These are phyloP conservation scores for Lotus japonicus DNA, from an alignment of 306 rosid species.

Conservation along the genomic window DNA sequence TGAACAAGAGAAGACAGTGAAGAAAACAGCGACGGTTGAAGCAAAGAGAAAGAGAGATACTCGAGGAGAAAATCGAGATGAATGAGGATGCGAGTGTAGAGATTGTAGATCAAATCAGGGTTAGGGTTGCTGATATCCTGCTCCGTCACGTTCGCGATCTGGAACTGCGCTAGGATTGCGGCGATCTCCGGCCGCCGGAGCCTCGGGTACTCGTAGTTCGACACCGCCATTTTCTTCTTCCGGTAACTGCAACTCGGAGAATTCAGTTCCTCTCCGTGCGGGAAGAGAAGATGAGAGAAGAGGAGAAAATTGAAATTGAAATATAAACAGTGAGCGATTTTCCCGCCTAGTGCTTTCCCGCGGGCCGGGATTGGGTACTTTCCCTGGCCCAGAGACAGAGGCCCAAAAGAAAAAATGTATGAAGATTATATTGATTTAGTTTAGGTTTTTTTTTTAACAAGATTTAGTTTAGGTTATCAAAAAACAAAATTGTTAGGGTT, in stretches of 20 bases:
- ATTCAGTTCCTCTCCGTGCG: not conserved
- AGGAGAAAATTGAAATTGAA: not conserved
- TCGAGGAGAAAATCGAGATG: slow-evolving; percentile 38
- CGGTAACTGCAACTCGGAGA: not conserved
- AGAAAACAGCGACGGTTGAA: not conserved
- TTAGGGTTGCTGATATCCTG: slow-evolving; percentile 47
- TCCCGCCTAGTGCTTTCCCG: not conserved
- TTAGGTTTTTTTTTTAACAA: no score
- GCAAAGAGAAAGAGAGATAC: not conserved
- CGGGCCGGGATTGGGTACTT: no score
- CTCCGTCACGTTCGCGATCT: slow-evolving; percentile 55
- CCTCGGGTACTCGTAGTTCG: slow-evolving; percentile 64
- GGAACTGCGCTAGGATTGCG: slow-evolving; percentile 25
- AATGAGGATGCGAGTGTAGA: slow-evolving; percentile 53
- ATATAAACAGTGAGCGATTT: not conserved
- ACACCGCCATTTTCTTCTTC: slow-evolving; percentile 25
- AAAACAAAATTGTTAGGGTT: no score
- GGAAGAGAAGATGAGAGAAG: not conserved
- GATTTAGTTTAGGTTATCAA: no score
- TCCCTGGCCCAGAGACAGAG: no score
- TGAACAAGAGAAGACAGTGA: not conserved
- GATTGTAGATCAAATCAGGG: slow-evolving; percentile 42
- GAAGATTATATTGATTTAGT: no score
- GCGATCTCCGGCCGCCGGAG: slow-evolving; percentile 46
- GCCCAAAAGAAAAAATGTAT: no score